Base-by-base conservation (phyloP, 2,329 filamentous ascomycete genomes). In the Botrytis fabae region DNA sequence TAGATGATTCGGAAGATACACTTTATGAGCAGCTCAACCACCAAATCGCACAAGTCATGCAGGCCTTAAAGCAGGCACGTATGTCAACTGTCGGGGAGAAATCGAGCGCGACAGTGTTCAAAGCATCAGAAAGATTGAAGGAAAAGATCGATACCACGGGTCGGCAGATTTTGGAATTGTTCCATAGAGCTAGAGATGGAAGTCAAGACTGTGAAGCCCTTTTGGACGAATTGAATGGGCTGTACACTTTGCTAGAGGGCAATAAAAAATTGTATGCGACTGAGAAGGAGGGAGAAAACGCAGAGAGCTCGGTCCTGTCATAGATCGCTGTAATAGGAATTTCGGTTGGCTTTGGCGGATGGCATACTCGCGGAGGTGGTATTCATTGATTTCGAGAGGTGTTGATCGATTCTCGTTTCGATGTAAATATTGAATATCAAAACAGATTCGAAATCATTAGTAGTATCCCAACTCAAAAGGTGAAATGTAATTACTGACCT, bases 391-490 rank as follows among this genome's bases (percentile, higher is more conserved):
- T 25, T 57, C 4, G 35, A 28, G 7, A 38, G 64, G 25, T 28
- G 64, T n/a, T 32, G 9, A 20, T 10, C 44, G 4, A 66, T 18
- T 18, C n/a, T 32, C 2, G 22, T 20, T 66, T 48, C 32, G 57
- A 59, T 32, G 57, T 9, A 8, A 7, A 9, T 57, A 51, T 20
- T 25, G 28, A 28, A 16, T 38, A 66, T 48, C 38, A n/a, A 32
- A 61, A 48, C 51, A 18, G 44, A 38, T 51, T 61, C 59, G 20
- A 64, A 28, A 57, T 32, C 66, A 79, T 81, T 81, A 80, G 79
- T 73, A 81, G 79, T 80, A 80, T 80, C 79, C 79, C 76, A 76
- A 73, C 73, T 73, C 64, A 6, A 69, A 65, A 59, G n/a, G 57
- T 42, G 54, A 14, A 46, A 51, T 60, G 32, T 57, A 28, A 75